These are phyloP conservation scores for Xylaria arbuscula DNA, from an alignment of 2,329 filamentous ascomycete species.

Conservation along the genomic window DNA sequence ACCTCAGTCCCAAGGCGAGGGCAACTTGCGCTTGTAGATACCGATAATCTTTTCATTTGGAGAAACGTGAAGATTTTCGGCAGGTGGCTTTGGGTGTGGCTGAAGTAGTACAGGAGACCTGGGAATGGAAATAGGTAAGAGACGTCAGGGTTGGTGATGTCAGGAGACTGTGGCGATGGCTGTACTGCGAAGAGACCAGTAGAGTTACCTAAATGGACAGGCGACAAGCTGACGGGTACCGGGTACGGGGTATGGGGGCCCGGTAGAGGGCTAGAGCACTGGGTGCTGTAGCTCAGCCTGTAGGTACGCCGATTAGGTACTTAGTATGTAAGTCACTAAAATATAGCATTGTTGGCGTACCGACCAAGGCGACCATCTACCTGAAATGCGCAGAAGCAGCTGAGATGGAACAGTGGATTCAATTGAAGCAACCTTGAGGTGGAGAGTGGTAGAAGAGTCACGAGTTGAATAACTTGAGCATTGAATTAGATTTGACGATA, in stretches of 20 bases:
- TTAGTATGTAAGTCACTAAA: background rate
- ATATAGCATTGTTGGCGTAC: too few species aligned
- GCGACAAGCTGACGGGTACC: too few species aligned
- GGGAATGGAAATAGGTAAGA: background rate
- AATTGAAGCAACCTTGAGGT: too few species aligned
- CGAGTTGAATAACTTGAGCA: background rate
- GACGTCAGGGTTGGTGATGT: background rate
- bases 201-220: too few species aligned
- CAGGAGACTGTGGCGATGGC: background rate
- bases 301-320: background rate
- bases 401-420: background rate
- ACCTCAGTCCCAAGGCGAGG: constrained; percentile 22
- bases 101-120: background rate
- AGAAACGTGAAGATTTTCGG: constrained; percentile 12
- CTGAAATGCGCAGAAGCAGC: too few species aligned
- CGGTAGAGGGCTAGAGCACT: too few species aligned
- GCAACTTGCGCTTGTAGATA: constrained; percentile 21
- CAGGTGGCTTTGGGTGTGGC: constrained; percentile 16
- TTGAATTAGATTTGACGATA: background rate
- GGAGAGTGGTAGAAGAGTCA: background rate
- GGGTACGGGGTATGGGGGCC: too few species aligned
- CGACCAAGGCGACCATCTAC: too few species aligned
- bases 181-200: too few species aligned
- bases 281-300: background rate
- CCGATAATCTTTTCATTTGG: constrained; percentile 16